Base-by-base conservation (phyloP, 2,329 filamentous ascomycete species). In the Xylaria multiplex region DNA sequence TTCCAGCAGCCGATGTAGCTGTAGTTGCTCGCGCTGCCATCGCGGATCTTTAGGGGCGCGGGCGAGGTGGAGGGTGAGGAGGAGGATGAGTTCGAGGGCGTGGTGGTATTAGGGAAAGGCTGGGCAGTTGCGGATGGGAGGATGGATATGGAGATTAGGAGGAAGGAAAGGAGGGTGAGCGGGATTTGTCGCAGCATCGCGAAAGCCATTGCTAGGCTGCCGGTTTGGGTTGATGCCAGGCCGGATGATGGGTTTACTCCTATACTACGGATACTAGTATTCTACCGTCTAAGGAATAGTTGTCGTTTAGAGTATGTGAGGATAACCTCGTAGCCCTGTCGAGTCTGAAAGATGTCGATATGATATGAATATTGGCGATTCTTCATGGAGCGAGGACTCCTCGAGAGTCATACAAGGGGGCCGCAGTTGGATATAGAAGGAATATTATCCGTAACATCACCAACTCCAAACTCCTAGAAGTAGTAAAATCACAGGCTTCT, bases 1-100 rank as follows among this genome's bases (percentile, higher is more conserved):
- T 86, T 86, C 78, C 78, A 88, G 78, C 87, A 89, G 62, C 86
- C 86, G n/a, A 77, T 73, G 76, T 88, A 88, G 16, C 61, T 68
- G 77, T 86, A 88, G 50, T 71, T 74, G 35, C 71, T 68, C 6
- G 24, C 59, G 53, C 46, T 60, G 65, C 68, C 59, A 11, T 64
- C 16, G 63, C 65, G 69, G 30, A 54, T 62, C 1, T 61, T 53
- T 5, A 55, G 58, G 42, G 64, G 16, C 7, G 3, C 27, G 5
- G 27, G 27, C 27, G 27, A 27, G 27, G 27, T 19, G 19, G 53
- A 27, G 42, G 42, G 7, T 22, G 65, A 49, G 57, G 52, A 22
- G 27, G 19, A 37, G 49, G 56, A 22, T 9, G 59, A n/a, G 49
- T 46, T n/a, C 5, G 43, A 9, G n/a, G 56, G 16, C 6, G 32